Evolutionary conservation across 441 rosid species (phyloP).

Genomic region (Rhodomyrtus psidioides): DNA sequence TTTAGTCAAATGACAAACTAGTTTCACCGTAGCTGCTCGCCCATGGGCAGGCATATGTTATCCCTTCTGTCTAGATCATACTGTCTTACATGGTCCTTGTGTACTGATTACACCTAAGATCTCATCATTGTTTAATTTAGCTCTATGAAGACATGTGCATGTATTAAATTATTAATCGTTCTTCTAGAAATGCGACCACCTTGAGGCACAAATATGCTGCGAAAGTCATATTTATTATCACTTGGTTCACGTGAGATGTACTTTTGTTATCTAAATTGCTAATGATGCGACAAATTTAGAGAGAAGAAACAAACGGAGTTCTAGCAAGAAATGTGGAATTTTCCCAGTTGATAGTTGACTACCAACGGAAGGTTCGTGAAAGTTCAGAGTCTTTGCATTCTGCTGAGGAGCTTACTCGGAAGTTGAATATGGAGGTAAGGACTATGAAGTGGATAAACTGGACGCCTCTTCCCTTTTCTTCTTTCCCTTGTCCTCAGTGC

Average conservation of each 20-base stretch:
- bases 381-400: conserved; percentile 59
- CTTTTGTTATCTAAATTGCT: neutral
- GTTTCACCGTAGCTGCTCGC: neutral
- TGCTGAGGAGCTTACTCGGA: conserved; percentile 79
- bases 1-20: neutral
- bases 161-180: neutral
- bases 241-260: neutral
- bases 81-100: neutral
- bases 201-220: neutral
- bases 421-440: conserved; percentile 80
- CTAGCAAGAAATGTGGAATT: conserved; percentile 88
- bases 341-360: conserved; percentile 71
- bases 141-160: neutral
- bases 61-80: neutral
- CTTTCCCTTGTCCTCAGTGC: neutral
- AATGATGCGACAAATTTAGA: conserved; percentile 27
- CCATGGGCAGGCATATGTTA: neutral
- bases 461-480: neutral
- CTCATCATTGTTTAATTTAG: neutral
- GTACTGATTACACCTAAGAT: neutral
- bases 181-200: neutral
- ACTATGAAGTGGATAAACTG: neutral
- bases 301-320: conserved; percentile 54
- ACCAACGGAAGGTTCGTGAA: conserved; percentile 80
- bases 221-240: neutral